Evolutionary conservation across 805 yeast genomes (phyloP).

Genomic region (Candida takata): DNA sequence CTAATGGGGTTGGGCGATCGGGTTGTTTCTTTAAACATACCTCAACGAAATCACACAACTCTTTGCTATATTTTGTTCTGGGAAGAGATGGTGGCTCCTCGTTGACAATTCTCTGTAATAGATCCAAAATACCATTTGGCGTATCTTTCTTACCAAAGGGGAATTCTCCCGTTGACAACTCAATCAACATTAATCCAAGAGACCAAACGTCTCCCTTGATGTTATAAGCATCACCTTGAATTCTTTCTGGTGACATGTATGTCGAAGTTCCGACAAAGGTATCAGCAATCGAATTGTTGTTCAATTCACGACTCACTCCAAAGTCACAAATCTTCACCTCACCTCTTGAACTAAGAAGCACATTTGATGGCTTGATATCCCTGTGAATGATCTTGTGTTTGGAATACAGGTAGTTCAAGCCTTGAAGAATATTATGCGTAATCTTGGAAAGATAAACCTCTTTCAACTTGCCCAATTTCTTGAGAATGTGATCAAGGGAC

Average conservation of each 20-base stretch:
- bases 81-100: slow-evolving; percentile 81
- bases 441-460: slow-evolving; percentile 66
- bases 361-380: slow-evolving; percentile 94
- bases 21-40: slow-evolving; percentile 64
- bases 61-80: slow-evolving; percentile 31
- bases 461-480: slow-evolving; percentile 55
- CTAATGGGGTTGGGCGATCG: slow-evolving; percentile 67
- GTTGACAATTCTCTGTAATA: slow-evolving; percentile 86
- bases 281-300: slow-evolving; percentile 84
- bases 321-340: slow-evolving; percentile 91
- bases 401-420: slow-evolving; percentile 74
- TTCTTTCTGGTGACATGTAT: slow-evolving; percentile 96
- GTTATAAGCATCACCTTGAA: slow-evolving; percentile 89
- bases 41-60: slow-evolving; percentile 62
- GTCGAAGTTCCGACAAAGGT: slow-evolving; percentile 98
- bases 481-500: slow-evolving; percentile 73
- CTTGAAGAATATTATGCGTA: slow-evolving; percentile 69
- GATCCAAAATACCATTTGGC: slow-evolving; percentile 85
- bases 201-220: slow-evolving; percentile 99
- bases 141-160: slow-evolving; percentile 63
- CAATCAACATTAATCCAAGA: slow-evolving; percentile 82
- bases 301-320: slow-evolving; percentile 89
- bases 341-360: slow-evolving; percentile 78
- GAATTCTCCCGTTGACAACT: slow-evolving; percentile 77
- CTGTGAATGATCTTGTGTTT: slow-evolving; percentile 87